These are phyloP conservation scores for Alnus glutinosa DNA, from an alignment of 306 rosid species.

Conservation along the genomic window DNA sequence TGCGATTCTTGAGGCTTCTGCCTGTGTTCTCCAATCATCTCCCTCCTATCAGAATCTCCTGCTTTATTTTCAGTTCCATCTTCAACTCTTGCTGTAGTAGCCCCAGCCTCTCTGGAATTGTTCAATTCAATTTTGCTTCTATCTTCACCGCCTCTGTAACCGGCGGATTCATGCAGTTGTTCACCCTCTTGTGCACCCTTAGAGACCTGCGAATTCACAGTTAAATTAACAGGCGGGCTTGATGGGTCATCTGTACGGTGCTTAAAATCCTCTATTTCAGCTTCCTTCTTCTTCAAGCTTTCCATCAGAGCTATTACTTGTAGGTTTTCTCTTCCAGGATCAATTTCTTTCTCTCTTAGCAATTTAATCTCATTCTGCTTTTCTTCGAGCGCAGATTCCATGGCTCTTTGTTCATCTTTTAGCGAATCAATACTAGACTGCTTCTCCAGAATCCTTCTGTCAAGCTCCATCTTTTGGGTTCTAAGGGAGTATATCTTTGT, in stretches of 20 bases:
- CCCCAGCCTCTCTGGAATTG: slow-evolving; percentile 18
- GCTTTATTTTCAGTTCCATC: slow-evolving; percentile 20
- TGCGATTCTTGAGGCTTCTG: slow-evolving; percentile 22
- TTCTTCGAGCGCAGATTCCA: slow-evolving; percentile 62
- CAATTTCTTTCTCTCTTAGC: slow-evolving; percentile 31
- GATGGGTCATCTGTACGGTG: slow-evolving; percentile 34
- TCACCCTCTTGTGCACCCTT: slow-evolving; percentile 23
- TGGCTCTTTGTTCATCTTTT: slow-evolving; percentile 65
- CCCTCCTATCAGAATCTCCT: slow-evolving; percentile 2
- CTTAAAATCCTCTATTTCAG: slow-evolving; percentile 59
- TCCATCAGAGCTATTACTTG: slow-evolving; percentile 39
- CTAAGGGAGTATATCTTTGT: slow-evolving; percentile 49
- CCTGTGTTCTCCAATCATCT: slow-evolving; percentile 12
- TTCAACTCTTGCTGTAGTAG: slow-evolving; percentile 18
- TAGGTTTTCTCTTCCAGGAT: slow-evolving; percentile 28
- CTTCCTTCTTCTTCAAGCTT: slow-evolving; percentile 63
- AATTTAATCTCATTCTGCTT: slow-evolving; percentile 62
- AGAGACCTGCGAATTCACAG: slow-evolving; percentile 13
- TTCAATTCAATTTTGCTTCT: slow-evolving; percentile 25
- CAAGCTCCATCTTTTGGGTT: slow-evolving; percentile 73
- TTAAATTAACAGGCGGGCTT: too few species aligned
- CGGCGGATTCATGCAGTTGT: slow-evolving; percentile 8
- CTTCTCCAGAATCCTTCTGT: slow-evolving; percentile 59
- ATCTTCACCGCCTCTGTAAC: slow-evolving; percentile 18
- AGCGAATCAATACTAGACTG: slow-evolving; percentile 69